Evolutionary conservation across 345 rosid genomes (phyloP), one percentile per base, ranked within the genome.

Genomic region (Camelina sativa): DNA sequence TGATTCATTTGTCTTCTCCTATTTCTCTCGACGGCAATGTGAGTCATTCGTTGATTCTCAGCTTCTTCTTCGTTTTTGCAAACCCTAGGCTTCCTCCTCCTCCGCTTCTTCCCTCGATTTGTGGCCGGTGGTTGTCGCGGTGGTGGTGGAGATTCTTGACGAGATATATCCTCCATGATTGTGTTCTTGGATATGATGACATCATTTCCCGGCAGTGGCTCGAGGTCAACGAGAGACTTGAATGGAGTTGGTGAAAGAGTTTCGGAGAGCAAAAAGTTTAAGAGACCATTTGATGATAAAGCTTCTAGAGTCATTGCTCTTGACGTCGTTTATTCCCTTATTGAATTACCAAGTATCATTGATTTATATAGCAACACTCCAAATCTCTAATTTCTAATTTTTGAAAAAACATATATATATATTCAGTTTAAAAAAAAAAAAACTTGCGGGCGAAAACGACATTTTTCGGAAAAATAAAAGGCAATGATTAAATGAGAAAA

Each of bases 21-120:
- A 47, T 93, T 93, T 80, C 98, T 86, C 77, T 91, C 98, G 5
- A 91, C 92, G 15, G 96, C 82, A 84, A 93, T 93, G 86, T 93
- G 98, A 62, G 91, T 87, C 92, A 91, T 91, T 83, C 98, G 80
- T 73, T 89, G 91, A 9, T 84, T 85, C 83, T 93, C 96, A 7
- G 98, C 92, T 78, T 91, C 96, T 79, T 89, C 91, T 80, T 82
- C 86, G 80, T 88, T 91, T 82, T 91, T 93, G 53, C 96, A 86
- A 60, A 76, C 85, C 85, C 90, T 89, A 35, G 88, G 82, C 82
- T 88, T 86, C 76, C 97, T 84, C 65, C 88, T 84, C 78, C 90
- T 80, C 76, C 88, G 85, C 78, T 82, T 93, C 82, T 85, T 85
- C 53, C 87, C 90, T 80, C 83, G 83, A 65, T 34, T 82, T 9